Percentiles rank a stretch among this genome's conserved stretches.
Conservation (phyloP, 2,329 filamentous ascomycete species). For the Zalaria sp. region DNA sequence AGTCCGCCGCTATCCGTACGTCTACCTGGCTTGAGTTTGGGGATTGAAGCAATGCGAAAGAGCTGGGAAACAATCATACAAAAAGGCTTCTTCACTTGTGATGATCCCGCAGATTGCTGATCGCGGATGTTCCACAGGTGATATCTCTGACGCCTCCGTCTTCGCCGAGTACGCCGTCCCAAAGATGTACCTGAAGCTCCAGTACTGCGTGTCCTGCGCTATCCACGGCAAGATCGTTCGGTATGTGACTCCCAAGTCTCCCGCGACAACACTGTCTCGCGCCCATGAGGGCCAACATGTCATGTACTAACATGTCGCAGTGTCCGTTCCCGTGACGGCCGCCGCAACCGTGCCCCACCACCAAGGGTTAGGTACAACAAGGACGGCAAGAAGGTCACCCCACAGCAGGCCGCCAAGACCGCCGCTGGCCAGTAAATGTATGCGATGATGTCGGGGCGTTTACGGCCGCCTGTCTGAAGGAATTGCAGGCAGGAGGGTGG, state of each 20-base stretch:
- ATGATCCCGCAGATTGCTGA: no score
- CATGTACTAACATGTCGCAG: conserved; percentile 33
- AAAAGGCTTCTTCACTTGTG: no score
- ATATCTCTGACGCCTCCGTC: conserved; percentile 99
- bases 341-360: conserved; percentile 96
- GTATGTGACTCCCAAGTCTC: conserved; percentile 47
- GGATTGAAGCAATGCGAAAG: neutral
- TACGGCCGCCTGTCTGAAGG: neutral
- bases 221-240: conserved; percentile 99
- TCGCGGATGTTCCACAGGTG: conserved; percentile 46
- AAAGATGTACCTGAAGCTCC: conserved; percentile 99
- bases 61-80: no score
- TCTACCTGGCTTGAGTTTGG: conserved; percentile 20
- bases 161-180: conserved; percentile 98
- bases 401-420: conserved; percentile 61
- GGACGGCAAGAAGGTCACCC: conserved; percentile 99
- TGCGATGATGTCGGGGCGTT: neutral
- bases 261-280: neutral
- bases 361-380: conserved; percentile 99
- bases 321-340: conserved; percentile 91
- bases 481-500: neutral
- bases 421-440: conserved; percentile 13
- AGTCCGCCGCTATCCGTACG: conserved; percentile 98
- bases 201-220: conserved; percentile 99
- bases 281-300: conserved; percentile 3